A percentile compares a stretch with the other conserved stretches of the same genome.
Evolutionary conservation across 2,329 filamentous ascomycete genomes (phyloP).

Genomic region (Penicillium hordei): DNA sequence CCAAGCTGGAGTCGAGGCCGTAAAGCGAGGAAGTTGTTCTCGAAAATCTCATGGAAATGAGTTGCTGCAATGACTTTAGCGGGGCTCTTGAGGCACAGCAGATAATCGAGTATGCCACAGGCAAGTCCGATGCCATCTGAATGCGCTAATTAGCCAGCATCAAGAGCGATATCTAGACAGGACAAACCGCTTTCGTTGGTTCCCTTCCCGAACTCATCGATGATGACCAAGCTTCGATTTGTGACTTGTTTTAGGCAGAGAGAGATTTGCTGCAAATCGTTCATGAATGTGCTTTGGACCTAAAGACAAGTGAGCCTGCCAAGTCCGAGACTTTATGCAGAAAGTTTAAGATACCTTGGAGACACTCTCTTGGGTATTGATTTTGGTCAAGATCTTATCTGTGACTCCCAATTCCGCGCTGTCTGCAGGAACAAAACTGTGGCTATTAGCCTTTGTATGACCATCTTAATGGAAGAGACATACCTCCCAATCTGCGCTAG

Average conservation of each 20-base stretch:
- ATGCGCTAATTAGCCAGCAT: constrained; percentile 6
- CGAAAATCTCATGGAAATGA: constrained; percentile 61
- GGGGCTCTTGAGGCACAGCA: constrained; percentile 50
- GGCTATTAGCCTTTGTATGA: background rate
- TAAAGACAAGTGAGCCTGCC: constrained; percentile 21
- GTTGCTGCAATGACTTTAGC: constrained; percentile 64
- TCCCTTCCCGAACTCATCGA: constrained; percentile 86
- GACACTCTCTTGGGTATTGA: constrained; percentile 71
- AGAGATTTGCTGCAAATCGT: constrained; percentile 83
- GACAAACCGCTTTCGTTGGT: constrained; percentile 56
- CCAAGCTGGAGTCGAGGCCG: constrained; percentile 53
- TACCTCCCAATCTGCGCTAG: constrained; percentile 79
- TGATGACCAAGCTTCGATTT: constrained; percentile 73
- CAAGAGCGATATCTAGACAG: background rate
- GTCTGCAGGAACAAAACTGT: constrained; percentile 80
- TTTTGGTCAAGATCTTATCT: constrained; percentile 86
- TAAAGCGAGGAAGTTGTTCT: constrained; percentile 53
- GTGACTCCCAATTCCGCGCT: constrained; percentile 78
- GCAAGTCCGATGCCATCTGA: constrained; percentile 64
- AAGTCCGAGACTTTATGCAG: background rate
- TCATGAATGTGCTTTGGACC: constrained; percentile 68
- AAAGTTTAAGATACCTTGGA: constrained; percentile 47
- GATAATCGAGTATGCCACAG: constrained; percentile 60
- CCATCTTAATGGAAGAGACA: background rate
- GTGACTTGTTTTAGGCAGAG: constrained; percentile 75